A percentile compares a stretch with the other conserved stretches of the same genome.
phyloP scores from a whole-genome alignment of 768 basidiomycete genomes.

The Rhodocollybia butyracea region DNA sequence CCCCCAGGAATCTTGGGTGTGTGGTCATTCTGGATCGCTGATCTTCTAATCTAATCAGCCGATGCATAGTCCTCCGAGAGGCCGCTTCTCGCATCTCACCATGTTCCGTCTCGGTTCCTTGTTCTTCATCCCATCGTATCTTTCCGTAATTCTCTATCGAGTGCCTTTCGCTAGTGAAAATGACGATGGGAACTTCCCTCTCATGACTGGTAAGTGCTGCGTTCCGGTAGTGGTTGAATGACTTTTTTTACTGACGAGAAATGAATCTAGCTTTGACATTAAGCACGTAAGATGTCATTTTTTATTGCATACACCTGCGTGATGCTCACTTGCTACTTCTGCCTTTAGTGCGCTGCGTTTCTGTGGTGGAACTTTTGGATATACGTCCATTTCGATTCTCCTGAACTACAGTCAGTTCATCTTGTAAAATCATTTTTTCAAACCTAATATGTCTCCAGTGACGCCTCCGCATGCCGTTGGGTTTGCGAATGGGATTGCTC shows the following conservation, averaged over 20 bases:
- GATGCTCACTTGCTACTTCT: slow-evolving; percentile 4
- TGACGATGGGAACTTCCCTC: slow-evolving; percentile 68
- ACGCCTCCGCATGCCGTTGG: slow-evolving; percentile 88
- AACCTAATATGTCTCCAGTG: slow-evolving; percentile 45
- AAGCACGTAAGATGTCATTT: slow-evolving; percentile 65
- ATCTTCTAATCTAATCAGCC: not conserved
- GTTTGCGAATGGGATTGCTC: slow-evolving; percentile 92
- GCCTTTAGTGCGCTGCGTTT: slow-evolving; percentile 73
- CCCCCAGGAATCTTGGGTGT: slow-evolving; percentile 61
- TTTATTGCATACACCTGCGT: slow-evolving; percentile 5
- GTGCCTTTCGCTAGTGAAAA: slow-evolving; percentile 62
- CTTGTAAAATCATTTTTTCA: not conserved
- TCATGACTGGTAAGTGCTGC: slow-evolving; percentile 80
- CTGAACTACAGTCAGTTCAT: slow-evolving; percentile 72
- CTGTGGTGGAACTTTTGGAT: slow-evolving; percentile 84
- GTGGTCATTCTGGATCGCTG: slow-evolving; percentile 13
- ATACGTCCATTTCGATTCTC: slow-evolving; percentile 87
- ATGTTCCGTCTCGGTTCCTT: slow-evolving; percentile 90
- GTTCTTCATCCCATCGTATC: slow-evolving; percentile 88
- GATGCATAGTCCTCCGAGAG: slow-evolving; percentile 63
- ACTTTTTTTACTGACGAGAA: slow-evolving; percentile 10
- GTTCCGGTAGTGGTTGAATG: slow-evolving; percentile 8
- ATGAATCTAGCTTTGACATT: slow-evolving; percentile 55
- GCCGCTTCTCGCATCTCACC: slow-evolving; percentile 77
- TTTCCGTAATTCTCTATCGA: slow-evolving; percentile 73